Base-by-base conservation (phyloP, 108 stramenopile genomes). In the Schizochytrium sp. region DNA sequence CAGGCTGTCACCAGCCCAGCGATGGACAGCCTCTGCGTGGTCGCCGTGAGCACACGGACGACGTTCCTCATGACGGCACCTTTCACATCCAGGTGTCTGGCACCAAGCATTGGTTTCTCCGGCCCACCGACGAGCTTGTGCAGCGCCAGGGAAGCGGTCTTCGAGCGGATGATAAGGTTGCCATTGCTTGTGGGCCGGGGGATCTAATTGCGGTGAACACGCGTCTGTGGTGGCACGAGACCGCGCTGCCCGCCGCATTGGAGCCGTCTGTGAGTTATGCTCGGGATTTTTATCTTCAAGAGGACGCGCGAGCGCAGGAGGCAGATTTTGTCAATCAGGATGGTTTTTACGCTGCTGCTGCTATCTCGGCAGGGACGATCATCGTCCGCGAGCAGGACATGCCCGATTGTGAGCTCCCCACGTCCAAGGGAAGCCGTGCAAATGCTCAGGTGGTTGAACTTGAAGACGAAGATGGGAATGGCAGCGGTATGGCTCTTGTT, bases 71-170 rank as follows among this genome's bases (percentile, higher is more conserved):
- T 90, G 96, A 96, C 91, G 97, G 97, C 41, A 97, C 97, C 10
- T 96, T 95, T 92, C 96, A 97, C 91, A 95, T 94, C 91, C 97
- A 97, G 87, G 69, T 96, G 45, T 94, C 94, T 10, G 96, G 97
- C 5, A 89, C 83, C 25, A 97, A 97, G 58, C 87, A 76, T 29
- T 97, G 97, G 97, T 60, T 90, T 18, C 58, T 97, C 58, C 91
- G 95, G 72, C 96, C 97, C 25, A 95, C 96, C 18, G 58, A 87
- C 5, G 90, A 95, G 88, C 88, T 97, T 34, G 44, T 95, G 60
- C 53, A 93, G 4, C 93, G 87, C 23, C 10, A 16, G 8, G 58
- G 28, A 8, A 44, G 43, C 59, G 71, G 53, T 4, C 57, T 23
- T 8, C 25, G 41, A 8, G 63, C 63, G 8, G 6, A 8, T 8